Base-by-base conservation (phyloP, 192 early-diverging fungal genomes). In the Cetraspora pellucida region DNA sequence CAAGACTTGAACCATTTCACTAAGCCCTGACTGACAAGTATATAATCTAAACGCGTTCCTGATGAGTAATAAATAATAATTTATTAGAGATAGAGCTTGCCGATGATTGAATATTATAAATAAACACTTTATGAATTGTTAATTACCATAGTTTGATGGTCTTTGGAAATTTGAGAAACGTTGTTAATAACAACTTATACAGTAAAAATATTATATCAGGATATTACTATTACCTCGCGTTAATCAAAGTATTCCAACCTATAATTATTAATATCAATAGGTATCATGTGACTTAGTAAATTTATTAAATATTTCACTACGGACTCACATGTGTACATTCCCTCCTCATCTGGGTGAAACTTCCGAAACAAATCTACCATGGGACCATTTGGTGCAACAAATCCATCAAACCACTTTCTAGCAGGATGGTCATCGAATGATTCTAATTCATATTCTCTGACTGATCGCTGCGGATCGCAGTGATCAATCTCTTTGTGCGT, bases 41-140 rank as follows among this genome's bases (percentile, higher is more conserved):
- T 83, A 74, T 93, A 95, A 72, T 95, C 94, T 50, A 95, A 82
- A 0, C 94, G 84, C 0, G 93, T 93, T 21, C 92, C 88, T 86
- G 43, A 37, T 37, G 17, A 11, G 27, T 1, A 13, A 74, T 19
- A 13, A n/a, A 9, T 68, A 50, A 60, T 54, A 52, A 68, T 3
- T 43, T 10, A 66, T 44, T 44, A 44, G 19, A 1, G 19, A 19
- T 64, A 16, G 0, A 65, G 23, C 8, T 8, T 47, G 25, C 23
- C 5, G 13, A 47, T 16, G 37, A 37, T 37, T 23, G 1, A 27
- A 25, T 49, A 49, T 25, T 1, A 13, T 49, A n/a, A 68, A 68
- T 37, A 6, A 3, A 9, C 19, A 8, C 9, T 25, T 46, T 25
- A 0, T n/a, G 37, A 65, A 0, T 45, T 46, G 16, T 25, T 17